phyloP scores from a whole-genome alignment of 352 stramenopile genomes.

The Pythium graminicola region DNA sequence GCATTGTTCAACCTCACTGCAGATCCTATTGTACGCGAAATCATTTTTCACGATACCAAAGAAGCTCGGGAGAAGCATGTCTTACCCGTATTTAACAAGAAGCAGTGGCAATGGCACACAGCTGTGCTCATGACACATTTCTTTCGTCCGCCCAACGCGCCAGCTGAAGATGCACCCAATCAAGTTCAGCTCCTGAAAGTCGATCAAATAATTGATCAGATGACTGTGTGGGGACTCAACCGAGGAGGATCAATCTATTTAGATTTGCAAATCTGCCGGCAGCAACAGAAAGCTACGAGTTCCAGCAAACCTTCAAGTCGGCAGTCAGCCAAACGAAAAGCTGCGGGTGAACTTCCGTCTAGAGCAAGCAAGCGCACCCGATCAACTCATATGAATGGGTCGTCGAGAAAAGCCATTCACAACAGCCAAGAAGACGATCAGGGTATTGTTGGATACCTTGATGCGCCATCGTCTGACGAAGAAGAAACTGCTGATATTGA shows the following conservation, averaged over 20 bases:
- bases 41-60: conserved; percentile 84
- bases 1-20: conserved; percentile 86
- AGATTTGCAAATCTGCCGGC: conserved; percentile 81
- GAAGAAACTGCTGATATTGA: conserved; percentile 52
- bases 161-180: conserved; percentile 60
- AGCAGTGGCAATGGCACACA: conserved; percentile 67
- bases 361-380: conserved; percentile 32
- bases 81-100: conserved; percentile 78
- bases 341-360: conserved; percentile 22
- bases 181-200: conserved; percentile 83
- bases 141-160: conserved; percentile 63
- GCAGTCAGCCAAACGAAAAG: conserved; percentile 39
- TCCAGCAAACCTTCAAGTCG: conserved; percentile 34
- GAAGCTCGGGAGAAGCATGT: conserved; percentile 81
- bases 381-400: conserved; percentile 12
- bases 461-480: conserved; percentile 38
- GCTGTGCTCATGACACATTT: conserved; percentile 81
- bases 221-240: conserved; percentile 82
- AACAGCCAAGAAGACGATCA: conserved; percentile 14
- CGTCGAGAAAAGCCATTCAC: not conserved
- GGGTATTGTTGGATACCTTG: conserved; percentile 24
- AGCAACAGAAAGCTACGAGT: conserved; percentile 77
- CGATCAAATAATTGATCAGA: conserved; percentile 83
- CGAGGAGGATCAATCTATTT: conserved; percentile 81
- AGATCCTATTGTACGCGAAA: conserved; percentile 79